Conservation (phyloP, 106 monocot genomes). For the Posidonia australis region DNA sequence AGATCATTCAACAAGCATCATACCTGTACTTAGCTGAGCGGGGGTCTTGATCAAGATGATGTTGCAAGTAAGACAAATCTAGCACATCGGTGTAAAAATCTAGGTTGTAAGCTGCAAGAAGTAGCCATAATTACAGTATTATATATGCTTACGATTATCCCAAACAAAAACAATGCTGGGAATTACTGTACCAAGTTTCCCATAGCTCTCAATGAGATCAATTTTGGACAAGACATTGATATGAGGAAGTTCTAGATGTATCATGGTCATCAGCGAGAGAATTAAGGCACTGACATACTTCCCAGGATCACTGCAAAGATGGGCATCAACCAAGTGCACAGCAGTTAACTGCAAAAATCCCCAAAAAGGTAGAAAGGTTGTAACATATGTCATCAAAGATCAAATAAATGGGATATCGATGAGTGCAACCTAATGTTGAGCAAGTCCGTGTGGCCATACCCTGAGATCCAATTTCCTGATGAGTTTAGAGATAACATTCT, state of each 20-base stretch:
- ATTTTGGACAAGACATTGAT: slow-evolving; percentile 96
- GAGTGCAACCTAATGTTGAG: background rate
- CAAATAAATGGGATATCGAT: background rate
- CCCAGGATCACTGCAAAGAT: slow-evolving; percentile 95
- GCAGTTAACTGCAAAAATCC: slow-evolving; percentile 64
- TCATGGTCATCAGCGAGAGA: slow-evolving; percentile 80
- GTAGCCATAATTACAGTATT: slow-evolving; percentile 4
- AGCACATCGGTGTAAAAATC: slow-evolving; percentile 93
- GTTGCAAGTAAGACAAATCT: slow-evolving; percentile 87
- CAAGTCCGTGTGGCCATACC: slow-evolving; percentile 38
- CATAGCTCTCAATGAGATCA: slow-evolving; percentile 92
- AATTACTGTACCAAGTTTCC: slow-evolving; percentile 50
- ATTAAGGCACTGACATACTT: slow-evolving; percentile 90
- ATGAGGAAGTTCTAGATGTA: slow-evolving; percentile 93
- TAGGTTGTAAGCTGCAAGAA: slow-evolving; percentile 73
- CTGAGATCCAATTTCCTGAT: slow-evolving; percentile 63
- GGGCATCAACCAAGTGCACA: slow-evolving; percentile 84
- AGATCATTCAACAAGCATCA: background rate
- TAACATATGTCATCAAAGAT: background rate
- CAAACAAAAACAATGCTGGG: background rate
- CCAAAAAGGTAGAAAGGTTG: background rate
- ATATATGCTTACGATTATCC: background rate
- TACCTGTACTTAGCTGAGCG: slow-evolving; percentile 85
- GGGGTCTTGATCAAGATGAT: slow-evolving; percentile 95
- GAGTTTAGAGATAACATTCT: slow-evolving; percentile 64